phyloP scores from a whole-genome alignment of 75 land plant species.

The Pseudotsuga menziesii region DNA sequence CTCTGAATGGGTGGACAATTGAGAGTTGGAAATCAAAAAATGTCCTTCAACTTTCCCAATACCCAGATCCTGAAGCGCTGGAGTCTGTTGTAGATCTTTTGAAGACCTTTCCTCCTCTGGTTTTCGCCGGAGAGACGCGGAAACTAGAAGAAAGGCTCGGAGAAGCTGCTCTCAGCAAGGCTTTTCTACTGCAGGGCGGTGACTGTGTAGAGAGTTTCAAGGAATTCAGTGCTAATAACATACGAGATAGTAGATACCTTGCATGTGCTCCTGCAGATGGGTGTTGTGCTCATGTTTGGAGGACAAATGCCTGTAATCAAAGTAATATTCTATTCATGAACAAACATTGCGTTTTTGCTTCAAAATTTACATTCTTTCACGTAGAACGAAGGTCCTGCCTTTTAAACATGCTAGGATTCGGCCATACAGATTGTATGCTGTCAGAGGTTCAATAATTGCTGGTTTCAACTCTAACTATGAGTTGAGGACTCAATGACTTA shows the following conservation, averaged over 20 bases:
- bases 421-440: too few species aligned
- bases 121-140: slow-evolving; percentile 53
- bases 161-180: slow-evolving; percentile 44
- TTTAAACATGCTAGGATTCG: too few species aligned
- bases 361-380: too few species aligned
- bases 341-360: too few species aligned
- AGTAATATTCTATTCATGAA: slow-evolving; percentile 12
- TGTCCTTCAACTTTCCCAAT: slow-evolving; percentile 41
- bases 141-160: slow-evolving; percentile 42
- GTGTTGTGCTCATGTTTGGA: slow-evolving; percentile 55
- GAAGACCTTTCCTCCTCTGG: slow-evolving; percentile 48
- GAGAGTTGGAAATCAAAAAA: slow-evolving; percentile 42
- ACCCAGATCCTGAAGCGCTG: slow-evolving; percentile 24
- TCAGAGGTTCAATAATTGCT: not conserved
- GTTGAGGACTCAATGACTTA: not conserved
- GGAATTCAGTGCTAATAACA: slow-evolving; percentile 50
- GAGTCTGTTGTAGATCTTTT: slow-evolving; percentile 24
- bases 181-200: slow-evolving; percentile 53
- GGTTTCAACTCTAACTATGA: not conserved
- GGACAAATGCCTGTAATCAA: slow-evolving; percentile 57
- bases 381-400: too few species aligned
- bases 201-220: slow-evolving; percentile 59
- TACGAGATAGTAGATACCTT: slow-evolving; percentile 55
- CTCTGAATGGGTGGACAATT: not conserved
- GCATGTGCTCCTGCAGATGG: slow-evolving; percentile 52